A percentile compares a stretch with the other conserved stretches of the same genome.
phyloP scores from a whole-genome alignment of 257 asterid species.

The Gentiana straminea region DNA sequence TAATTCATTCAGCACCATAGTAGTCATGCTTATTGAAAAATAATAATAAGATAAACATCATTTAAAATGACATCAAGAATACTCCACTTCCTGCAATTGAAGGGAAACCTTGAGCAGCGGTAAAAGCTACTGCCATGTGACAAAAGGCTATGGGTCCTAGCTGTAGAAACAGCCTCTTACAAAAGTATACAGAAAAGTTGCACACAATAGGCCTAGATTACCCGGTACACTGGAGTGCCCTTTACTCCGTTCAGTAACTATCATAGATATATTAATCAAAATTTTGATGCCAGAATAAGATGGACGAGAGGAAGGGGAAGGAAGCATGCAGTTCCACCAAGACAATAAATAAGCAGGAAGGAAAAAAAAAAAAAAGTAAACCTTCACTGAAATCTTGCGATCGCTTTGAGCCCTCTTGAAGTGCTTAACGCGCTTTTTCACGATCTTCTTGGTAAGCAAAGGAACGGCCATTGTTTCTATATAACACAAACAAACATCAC shows the following conservation, averaged over 20 bases:
- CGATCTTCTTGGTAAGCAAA: constrained; percentile 31
- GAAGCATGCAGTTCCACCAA: neutral
- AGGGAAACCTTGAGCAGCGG: too few species aligned
- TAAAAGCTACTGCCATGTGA: too few species aligned
- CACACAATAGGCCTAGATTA: too few species aligned
- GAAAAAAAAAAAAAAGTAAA: neutral
- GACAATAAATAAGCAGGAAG: neutral
- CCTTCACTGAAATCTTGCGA: constrained; percentile 38
- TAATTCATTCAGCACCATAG: neutral
- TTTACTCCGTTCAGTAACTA: too few species aligned
- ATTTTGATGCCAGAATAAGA: too few species aligned
- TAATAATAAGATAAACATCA: neutral
- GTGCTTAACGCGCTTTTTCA: constrained; percentile 40
- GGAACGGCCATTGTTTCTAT: constrained; percentile 39
- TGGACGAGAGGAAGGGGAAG: too few species aligned
- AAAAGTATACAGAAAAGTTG: too few species aligned
- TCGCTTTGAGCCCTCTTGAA: constrained; percentile 46
- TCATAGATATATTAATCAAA: neutral
- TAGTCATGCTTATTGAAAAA: neutral
- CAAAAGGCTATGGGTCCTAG: too few species aligned
- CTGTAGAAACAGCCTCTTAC: too few species aligned
- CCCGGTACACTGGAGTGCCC: too few species aligned
- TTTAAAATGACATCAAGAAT: neutral
- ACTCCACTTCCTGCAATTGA: neutral
- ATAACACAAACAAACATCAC: neutral